Percentiles rank a stretch among this genome's conserved stretches.
These are phyloP conservation scores for Sugiyamaella floridensis DNA, from an alignment of 805 yeast species.

Conservation along the genomic window DNA sequence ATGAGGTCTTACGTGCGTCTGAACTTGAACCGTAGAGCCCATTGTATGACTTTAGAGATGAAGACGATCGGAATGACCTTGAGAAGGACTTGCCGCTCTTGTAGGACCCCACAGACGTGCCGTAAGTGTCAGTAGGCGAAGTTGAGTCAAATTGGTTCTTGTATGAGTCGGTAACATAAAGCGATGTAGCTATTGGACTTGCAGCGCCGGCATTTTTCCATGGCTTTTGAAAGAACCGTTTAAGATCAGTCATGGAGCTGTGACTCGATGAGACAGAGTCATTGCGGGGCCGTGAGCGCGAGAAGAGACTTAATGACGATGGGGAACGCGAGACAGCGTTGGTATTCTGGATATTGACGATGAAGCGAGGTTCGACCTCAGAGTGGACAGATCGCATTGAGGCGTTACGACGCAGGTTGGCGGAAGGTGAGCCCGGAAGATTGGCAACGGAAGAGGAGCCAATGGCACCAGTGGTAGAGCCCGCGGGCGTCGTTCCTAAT, in stretches of 20 bases:
- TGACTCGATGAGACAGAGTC: constrained; percentile 30
- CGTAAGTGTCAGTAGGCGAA: not conserved
- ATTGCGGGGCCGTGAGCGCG: constrained; percentile 30
- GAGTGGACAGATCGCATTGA: constrained; percentile 5
- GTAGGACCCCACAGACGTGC: constrained; percentile 3
- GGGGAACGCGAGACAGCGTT: constrained; percentile 19
- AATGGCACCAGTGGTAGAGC: not conserved
- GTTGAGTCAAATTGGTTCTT: not conserved
- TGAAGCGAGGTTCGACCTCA: constrained; percentile 72
- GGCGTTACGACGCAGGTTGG: constrained; percentile 10
- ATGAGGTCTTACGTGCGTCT: constrained; percentile 19
- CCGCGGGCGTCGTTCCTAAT: not conserved
- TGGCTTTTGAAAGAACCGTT: constrained; percentile 42
- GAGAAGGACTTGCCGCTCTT: constrained; percentile 2
- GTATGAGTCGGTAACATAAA: constrained; percentile 9
- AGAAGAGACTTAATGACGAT: constrained; percentile 33
- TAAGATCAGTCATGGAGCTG: constrained; percentile 34
- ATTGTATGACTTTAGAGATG: constrained; percentile 20
- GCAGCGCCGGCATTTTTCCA: constrained; percentile 24
- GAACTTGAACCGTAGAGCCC: constrained; percentile 2
- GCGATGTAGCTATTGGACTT: not conserved
- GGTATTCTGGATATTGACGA: constrained; percentile 51
- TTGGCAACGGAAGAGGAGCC: not conserved
- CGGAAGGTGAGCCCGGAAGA: constrained; percentile 2
- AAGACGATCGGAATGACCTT: constrained; percentile 16